Evolutionary conservation across 2,329 filamentous ascomycete species (phyloP), one percentile per base, ranked within the genome.

Genomic region (Fusarium illudens): DNA sequence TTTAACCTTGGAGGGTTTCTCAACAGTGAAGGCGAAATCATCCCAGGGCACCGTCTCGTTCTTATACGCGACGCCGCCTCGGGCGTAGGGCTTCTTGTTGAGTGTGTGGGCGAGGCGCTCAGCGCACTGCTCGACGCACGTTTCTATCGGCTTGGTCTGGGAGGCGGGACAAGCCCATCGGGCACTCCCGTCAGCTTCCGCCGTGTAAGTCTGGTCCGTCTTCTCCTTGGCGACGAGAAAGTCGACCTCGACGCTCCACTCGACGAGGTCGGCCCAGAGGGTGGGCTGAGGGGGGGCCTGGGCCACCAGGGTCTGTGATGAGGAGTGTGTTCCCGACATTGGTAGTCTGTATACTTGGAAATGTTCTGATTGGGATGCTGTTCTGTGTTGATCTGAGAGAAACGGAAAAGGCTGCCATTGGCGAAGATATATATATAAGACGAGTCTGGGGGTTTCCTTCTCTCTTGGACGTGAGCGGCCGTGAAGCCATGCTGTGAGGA

Each of bases 221-320:
- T 54, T 60, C 27, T 67, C 54, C 17, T 70, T 63, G 53, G 71
- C 71, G 13, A 75, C 71, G 27, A 75, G 57, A 32, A 73, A 72
- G 17, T 75, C 71, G 49, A 75, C 42, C 22, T 71, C 67, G 50
- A 74, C 52, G 54, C 51, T 59, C 58, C 64, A 74, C 34, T 65
- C 54, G 15, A 62, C 20, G 6, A 61, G 53, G n/a, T 64, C 33
- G 6, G 44, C 42, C 11, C 42, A 13, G 7, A 32, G 12, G 17
- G 25, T 51, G 30, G 13, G 30, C 36, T 44, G 37, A 27, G 49
- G 11, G 9, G 30, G 13, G 19, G n/a, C n/a, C n/a, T 32, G 30
- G 22, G 44, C 12, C 30, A 55, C 34, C 29, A n/a, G 39, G 33
- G 30, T 34, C 19, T 37, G 27, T 19, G 37, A 34, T 6, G 20